Evolutionary conservation across 495 filamentous ascomycete genomes (phyloP).

Genomic region (Acidiella bohemica): DNA sequence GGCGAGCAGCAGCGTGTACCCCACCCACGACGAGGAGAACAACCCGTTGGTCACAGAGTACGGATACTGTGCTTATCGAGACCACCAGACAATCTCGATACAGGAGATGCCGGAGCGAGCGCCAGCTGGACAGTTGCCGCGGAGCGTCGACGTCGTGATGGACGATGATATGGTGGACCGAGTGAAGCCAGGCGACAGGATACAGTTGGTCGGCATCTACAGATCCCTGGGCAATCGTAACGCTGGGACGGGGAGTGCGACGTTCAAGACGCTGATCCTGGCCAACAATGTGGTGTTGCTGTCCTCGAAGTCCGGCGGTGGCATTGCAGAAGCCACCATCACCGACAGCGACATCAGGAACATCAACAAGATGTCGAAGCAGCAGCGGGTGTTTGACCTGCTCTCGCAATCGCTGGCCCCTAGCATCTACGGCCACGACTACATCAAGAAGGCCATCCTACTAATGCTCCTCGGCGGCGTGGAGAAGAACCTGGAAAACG

Average conservation of each 20-base stretch:
- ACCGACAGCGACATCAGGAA: conserved; percentile 98
- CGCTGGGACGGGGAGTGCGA: conserved; percentile 68
- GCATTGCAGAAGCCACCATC: conserved; percentile 79
- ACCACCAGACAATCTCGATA: conserved; percentile 96
- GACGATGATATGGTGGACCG: conserved; percentile 94
- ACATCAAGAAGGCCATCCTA: conserved; percentile 96
- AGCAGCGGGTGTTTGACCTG: conserved; percentile 83
- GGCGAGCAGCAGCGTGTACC: conserved; percentile 80
- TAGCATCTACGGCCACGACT: conserved; percentile 92
- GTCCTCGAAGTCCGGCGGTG: conserved; percentile 90
- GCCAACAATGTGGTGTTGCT: conserved; percentile 93
- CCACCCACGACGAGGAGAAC: conserved; percentile 79
- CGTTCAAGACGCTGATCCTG: conserved; percentile 83
- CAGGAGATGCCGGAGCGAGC: conserved; percentile 99
- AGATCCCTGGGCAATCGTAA: conserved; percentile 89
- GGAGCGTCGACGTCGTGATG: conserved; percentile 93
- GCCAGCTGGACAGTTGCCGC: conserved; percentile 86
- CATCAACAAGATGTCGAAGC: conserved; percentile 95
- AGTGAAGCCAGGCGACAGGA: conserved; percentile 88
- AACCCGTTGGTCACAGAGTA: conserved; percentile 83
- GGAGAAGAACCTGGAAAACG: conserved; percentile 98
- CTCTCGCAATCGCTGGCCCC: conserved; percentile 95
- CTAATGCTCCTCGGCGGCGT: conserved; percentile 95
- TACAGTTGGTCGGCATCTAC: conserved; percentile 91
- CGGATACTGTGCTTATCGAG: conserved; percentile 85